Base-by-base conservation (phyloP, 805 yeast genomes). In the Starmerella bombicola region DNA sequence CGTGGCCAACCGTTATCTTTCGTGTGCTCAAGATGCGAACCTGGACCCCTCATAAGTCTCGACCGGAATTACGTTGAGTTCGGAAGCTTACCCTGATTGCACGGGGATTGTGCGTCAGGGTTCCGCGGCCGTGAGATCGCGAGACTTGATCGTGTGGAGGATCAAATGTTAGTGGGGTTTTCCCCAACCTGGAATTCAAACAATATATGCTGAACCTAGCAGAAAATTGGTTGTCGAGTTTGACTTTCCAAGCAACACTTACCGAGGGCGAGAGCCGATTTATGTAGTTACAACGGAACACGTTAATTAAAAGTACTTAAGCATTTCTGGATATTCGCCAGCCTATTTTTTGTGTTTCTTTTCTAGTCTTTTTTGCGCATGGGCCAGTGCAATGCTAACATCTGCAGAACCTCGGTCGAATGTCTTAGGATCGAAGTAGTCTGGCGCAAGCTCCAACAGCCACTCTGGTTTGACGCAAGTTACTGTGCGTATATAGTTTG, bases 401-500 rank as follows among this genome's bases (percentile, higher is more conserved):
- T 80, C 88, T 19, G 78, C 80, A 46, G 77, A 82, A 25, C 85
- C 86, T 57, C 73, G 73, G 38, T 66, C 65, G 60, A 80, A 80
- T 46, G 73, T 70, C 19, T 64, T 70, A 41, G 78, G 58, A 50
- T 78, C 73, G 57, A 75, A 80, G 58, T 80, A 80, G 38, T 66
- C 71, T 3, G 88, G 85, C 10, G 86, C 84, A 43, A 77, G 63
- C 57, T 85, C 88, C 36, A 85, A 67, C 52, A 85, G 70, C 95
- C 97, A 81, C 54, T 86, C 96, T 1, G 96, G 93, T 58, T 77
- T 79, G 33, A 91, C 77, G 4, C 78, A 70, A 17, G 96, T 88
- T 13, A 88, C 95, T 0, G 97, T 91, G 55, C 98, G 73, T 45
- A 91, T 84, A 60, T 88, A 91, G 57, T 88, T 91, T 61, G 86